These are phyloP conservation scores for Lentinula detonsa DNA, from an alignment of 768 basidiomycete species.

Conservation along the genomic window DNA sequence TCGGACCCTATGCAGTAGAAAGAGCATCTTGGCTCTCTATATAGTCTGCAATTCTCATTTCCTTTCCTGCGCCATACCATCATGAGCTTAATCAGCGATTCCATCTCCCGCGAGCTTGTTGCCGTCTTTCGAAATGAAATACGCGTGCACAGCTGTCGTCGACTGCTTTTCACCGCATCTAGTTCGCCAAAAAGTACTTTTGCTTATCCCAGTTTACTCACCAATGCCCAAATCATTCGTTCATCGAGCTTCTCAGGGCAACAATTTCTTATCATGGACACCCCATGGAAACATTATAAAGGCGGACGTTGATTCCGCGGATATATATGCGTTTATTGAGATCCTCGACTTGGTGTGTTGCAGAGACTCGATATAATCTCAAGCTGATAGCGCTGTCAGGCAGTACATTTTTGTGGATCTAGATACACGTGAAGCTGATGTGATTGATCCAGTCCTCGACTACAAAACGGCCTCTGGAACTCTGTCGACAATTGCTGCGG, in stretches of 20 bases:
- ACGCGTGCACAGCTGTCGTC: neutral
- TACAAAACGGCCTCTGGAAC: constrained; percentile 24
- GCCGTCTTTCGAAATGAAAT: neutral
- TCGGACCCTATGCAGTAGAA: too few species aligned
- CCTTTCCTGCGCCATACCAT: neutral
- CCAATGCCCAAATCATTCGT: neutral
- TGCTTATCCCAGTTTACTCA: neutral
- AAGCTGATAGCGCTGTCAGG: constrained; percentile 14
- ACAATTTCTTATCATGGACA: neutral
- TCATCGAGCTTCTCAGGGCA: neutral
- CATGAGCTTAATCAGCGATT: neutral
- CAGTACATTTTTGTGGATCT: constrained; percentile 57
- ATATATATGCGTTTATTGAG: constrained; percentile 19
- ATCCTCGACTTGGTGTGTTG: constrained; percentile 16
- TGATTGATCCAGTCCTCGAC: constrained; percentile 30
- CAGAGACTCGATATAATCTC: neutral
- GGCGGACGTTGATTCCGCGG: neutral
- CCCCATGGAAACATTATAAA: neutral
- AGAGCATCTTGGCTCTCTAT: too few species aligned
- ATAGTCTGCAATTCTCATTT: too few species aligned
- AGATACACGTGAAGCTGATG: constrained; percentile 36
- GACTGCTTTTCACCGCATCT: neutral
- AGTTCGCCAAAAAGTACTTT: neutral
- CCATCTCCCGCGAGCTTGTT: neutral
- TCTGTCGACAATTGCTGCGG: constrained; percentile 25